A percentile compares a stretch with the other conserved stretches of the same genome.
phyloP scores from a whole-genome alignment of 2,329 filamentous ascomycete genomes.

The Diaporthe amygdali region DNA sequence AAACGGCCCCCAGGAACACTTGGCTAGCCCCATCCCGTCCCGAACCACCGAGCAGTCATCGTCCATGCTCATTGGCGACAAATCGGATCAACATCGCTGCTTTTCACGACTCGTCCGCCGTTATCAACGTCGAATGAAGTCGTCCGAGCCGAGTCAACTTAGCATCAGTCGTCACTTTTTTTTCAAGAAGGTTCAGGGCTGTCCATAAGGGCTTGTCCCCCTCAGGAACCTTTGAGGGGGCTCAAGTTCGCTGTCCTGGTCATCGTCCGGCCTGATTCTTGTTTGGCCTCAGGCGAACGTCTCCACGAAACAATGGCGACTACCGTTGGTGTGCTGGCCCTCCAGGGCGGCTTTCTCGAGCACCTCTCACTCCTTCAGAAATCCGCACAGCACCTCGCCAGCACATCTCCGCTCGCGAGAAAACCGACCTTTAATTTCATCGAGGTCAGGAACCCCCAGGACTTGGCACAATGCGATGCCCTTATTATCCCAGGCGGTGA shows the following conservation, averaged over 20 bases:
- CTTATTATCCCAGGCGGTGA: slow-evolving; percentile 93
- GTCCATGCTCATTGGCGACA: slow-evolving; percentile 6
- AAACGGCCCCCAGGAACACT: neutral
- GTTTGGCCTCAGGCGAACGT: neutral
- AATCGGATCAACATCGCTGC: neutral
- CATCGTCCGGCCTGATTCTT: neutral
- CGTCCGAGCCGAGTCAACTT: neutral
- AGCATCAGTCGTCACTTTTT: neutral
- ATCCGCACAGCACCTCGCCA: slow-evolving; percentile 61
- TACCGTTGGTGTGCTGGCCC: slow-evolving; percentile 69
- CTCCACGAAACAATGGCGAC: slow-evolving; percentile 36
- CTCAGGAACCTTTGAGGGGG: neutral
- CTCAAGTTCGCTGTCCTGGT: neutral
- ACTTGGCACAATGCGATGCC: slow-evolving; percentile 78
- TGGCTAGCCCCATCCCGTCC: neutral
- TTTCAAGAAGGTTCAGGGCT: neutral
- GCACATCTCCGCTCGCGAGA: slow-evolving; percentile 26
- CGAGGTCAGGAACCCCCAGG: slow-evolving; percentile 77
- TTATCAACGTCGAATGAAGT: neutral
- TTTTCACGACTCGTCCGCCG: slow-evolving; percentile 13
- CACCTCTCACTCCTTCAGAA: slow-evolving; percentile 78
- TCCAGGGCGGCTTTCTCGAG: slow-evolving; percentile 93
- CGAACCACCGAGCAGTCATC: neutral
- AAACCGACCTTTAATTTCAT: slow-evolving; percentile 63
- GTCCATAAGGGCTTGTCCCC: neutral